Conservation (phyloP, 495 filamentous ascomycete species). For the Lasiosphaeriaceae sp. region DNA sequence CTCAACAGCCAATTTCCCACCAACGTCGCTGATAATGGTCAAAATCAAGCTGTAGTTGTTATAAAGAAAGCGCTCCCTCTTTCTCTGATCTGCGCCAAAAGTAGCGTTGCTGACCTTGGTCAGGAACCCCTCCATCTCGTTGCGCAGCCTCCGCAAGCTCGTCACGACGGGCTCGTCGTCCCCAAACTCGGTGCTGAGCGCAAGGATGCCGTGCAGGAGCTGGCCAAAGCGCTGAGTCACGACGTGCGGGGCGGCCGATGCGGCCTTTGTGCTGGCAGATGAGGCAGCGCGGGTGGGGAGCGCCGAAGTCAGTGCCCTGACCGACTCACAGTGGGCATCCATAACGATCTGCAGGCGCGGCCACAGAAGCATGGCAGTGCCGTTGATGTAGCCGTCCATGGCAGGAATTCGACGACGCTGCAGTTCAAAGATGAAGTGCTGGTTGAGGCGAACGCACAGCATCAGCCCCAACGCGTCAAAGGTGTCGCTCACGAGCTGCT, state of each 20-base stretch:
- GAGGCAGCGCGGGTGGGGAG: conserved; percentile 44
- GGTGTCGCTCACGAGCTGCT: conserved; percentile 67
- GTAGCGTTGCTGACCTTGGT: conserved; percentile 57
- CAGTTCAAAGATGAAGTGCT: conserved; percentile 86
- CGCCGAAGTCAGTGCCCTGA: conserved; percentile 56
- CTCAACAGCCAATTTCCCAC: conserved; percentile 74
- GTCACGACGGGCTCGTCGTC: conserved; percentile 89
- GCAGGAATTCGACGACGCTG: conserved; percentile 87
- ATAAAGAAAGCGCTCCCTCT: conserved; percentile 80
- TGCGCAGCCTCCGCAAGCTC: conserved; percentile 68
- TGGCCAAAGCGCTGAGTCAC: conserved; percentile 91
- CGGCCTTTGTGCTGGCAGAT: conserved; percentile 55
- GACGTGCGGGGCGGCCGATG: conserved; percentile 83
- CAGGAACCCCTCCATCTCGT: conserved; percentile 75
- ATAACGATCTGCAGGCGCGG: conserved; percentile 91
- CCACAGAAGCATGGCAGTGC: conserved; percentile 93
- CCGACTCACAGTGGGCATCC: conserved; percentile 85
- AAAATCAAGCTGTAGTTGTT: conserved; percentile 92
- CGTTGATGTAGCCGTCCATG: conserved; percentile 88
- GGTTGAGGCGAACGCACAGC: conserved; percentile 88
- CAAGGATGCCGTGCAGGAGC: conserved; percentile 77
- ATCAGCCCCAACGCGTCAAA: conserved; percentile 83
- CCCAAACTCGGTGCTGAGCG: conserved; percentile 77
- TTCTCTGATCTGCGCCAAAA: conserved; percentile 65
- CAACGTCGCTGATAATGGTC: conserved; percentile 84